Percentiles rank a stretch among this genome's conserved stretches.
Conservation (phyloP, 2,329 filamentous ascomycete species). For the Colletotrichum lentis region DNA sequence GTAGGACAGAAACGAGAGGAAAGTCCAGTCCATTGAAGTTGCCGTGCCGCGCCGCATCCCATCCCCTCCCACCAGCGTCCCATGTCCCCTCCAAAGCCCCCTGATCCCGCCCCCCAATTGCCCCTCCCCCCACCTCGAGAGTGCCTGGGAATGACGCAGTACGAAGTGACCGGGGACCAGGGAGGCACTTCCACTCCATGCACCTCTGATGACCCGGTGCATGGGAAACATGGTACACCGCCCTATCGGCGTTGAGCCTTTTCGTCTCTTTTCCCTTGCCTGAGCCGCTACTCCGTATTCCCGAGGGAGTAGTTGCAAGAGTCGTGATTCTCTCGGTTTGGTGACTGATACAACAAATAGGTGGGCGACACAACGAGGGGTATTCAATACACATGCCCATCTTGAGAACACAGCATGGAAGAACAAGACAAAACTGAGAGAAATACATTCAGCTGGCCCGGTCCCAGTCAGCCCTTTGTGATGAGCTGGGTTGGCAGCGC, state of each 20-base stretch:
- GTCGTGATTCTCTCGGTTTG: not conserved
- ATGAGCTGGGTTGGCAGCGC: slow-evolving; percentile 31
- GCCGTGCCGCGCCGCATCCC: not conserved
- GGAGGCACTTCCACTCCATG: not conserved
- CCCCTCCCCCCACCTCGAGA: slow-evolving; percentile 35
- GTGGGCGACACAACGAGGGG: not conserved
- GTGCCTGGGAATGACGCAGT: slow-evolving; percentile 33
- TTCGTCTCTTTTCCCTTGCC: not conserved
- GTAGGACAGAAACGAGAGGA: slow-evolving; percentile 9
- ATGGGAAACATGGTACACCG: not conserved
- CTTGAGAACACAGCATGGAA: too few species aligned
- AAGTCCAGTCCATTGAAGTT: slow-evolving; percentile 33
- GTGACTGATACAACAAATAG: not conserved
- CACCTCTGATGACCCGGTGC: slow-evolving; percentile 1
- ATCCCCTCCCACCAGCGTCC: not conserved
- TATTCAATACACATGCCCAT: too few species aligned
- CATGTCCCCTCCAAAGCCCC: slow-evolving; percentile 6
- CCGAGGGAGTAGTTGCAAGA: slow-evolving; percentile 12
- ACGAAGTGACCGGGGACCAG: not conserved
- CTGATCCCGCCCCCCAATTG: slow-evolving; percentile 3
- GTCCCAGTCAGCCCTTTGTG: slow-evolving; percentile 12
- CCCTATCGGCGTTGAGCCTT: slow-evolving; percentile 23
- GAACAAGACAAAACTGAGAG: not conserved
- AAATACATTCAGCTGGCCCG: not conserved
- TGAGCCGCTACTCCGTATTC: not conserved